Evolutionary conservation across 176 grass and related monocot genomes (phyloP).

Genomic region (Oryza rufipogon): DNA sequence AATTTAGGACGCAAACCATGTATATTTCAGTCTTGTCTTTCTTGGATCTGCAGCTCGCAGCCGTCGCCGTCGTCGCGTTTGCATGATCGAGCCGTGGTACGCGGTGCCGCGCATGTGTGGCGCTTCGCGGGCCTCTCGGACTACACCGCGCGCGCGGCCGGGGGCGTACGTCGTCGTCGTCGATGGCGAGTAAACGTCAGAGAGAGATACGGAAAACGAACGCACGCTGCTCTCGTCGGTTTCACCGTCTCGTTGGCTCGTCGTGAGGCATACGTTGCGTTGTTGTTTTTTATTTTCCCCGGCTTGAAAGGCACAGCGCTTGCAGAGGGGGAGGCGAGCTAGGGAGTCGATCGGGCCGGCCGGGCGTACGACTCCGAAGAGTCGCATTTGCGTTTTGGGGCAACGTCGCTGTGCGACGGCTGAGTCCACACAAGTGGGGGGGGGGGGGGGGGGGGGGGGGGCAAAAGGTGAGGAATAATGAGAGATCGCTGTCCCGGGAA

Average conservation of each 20-base stretch:
- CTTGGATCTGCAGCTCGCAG: conserved; percentile 1
- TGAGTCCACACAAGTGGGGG: background rate
- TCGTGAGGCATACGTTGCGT: conserved; percentile 12
- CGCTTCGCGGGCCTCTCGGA: conserved; percentile 18
- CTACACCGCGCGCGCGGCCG: background rate
- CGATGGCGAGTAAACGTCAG: conserved; percentile 28
- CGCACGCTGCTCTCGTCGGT: conserved; percentile 9
- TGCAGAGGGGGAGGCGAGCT: too few species aligned
- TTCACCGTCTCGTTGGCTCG: conserved; percentile 2
- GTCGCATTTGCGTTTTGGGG: background rate
- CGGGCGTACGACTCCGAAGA: background rate
- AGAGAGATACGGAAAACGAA: conserved; percentile 26
- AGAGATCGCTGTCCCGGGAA: conserved; percentile 10
- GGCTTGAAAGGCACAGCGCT: conserved; percentile 33
- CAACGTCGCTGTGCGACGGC: conserved; percentile 11
- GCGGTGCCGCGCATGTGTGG: conserved; percentile 8
- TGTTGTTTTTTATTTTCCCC: background rate
- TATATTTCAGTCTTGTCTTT: conserved; percentile 31
- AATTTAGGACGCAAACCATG: conserved; percentile 16
- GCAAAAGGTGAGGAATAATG: conserved; percentile 32
- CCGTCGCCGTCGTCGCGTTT: conserved; percentile 38
- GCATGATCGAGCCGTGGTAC: background rate
- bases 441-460: background rate
- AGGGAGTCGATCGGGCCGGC: too few species aligned
- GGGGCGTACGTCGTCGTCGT: conserved; percentile 1